Percentiles rank a stretch among this genome's conserved stretches.
phyloP scores from a whole-genome alignment of 345 rosid genomes.

The Bruguiera parviflora region DNA sequence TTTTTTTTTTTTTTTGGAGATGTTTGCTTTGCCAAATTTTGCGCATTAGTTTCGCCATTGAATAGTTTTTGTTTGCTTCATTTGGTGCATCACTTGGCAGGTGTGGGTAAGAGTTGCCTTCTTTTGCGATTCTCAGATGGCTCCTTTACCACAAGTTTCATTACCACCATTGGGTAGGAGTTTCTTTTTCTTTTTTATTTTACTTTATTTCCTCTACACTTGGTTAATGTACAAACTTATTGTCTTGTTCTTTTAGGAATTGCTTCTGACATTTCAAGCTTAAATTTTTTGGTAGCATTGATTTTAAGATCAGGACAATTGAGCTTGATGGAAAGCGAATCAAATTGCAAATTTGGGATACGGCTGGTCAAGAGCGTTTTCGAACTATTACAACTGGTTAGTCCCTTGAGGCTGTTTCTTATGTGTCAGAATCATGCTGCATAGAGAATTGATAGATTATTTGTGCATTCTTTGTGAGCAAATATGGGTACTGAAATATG shows the following conservation, averaged over 20 bases:
- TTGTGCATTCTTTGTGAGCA: no score
- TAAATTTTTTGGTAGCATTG: slow-evolving; percentile 39
- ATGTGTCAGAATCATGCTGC: not conserved
- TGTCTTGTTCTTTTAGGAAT: no score
- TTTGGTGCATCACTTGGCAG: slow-evolving; percentile 35
- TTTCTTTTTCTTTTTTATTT: slow-evolving; percentile 17
- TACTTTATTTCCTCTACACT: not conserved
- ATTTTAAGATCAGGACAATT: slow-evolving; percentile 64
- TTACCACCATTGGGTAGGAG: slow-evolving; percentile 77
- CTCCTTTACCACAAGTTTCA: slow-evolving; percentile 84
- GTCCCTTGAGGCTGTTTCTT: not conserved
- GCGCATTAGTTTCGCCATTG: slow-evolving; percentile 14
- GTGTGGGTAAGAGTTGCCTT: slow-evolving; percentile 92
- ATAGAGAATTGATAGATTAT: no score
- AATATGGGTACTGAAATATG: no score
- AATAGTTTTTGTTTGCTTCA: not conserved
- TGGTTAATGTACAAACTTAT: no score
- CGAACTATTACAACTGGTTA: slow-evolving; percentile 57
- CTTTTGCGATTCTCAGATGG: slow-evolving; percentile 87
- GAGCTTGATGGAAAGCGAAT: slow-evolving; percentile 75
- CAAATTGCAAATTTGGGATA: slow-evolving; percentile 73
- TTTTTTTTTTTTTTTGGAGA: not conserved
- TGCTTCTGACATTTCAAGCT: not conserved
- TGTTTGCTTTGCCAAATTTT: not conserved
- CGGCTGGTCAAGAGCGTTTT: slow-evolving; percentile 63